Conservation (phyloP, 129 eudicot species). For the Arctium lappa region DNA sequence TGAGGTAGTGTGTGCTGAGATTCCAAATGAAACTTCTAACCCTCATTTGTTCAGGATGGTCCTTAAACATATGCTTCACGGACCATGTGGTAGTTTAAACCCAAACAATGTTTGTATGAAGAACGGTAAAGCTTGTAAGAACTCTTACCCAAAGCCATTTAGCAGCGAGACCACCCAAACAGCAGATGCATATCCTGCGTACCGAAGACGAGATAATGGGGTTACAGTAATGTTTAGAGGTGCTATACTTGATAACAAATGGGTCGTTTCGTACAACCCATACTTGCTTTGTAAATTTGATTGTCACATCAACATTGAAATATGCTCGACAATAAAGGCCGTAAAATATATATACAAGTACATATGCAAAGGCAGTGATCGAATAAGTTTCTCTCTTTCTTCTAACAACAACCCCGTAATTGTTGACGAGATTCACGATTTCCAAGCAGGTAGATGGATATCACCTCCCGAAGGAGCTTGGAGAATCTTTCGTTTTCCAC, state of each 20-base stretch:
- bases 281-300: background rate
- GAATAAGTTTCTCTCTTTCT: background rate
- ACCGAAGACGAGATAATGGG: constrained; percentile 4
- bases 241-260: constrained; percentile 13
- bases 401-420: background rate
- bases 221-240: background rate
- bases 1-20: background rate
- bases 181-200: constrained; percentile 19
- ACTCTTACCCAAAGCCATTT: constrained; percentile 7
- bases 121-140: background rate
- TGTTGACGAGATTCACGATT: background rate
- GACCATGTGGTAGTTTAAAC: constrained; percentile 30
- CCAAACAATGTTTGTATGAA: background rate
- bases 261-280: constrained; percentile 24
- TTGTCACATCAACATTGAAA: constrained; percentile 30
- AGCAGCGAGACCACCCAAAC: background rate
- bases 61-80: constrained; percentile 28
- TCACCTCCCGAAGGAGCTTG: background rate
- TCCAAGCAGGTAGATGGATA: background rate
- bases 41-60: constrained; percentile 9
- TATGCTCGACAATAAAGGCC: constrained; percentile 7
- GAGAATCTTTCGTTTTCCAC: background rate
- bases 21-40: background rate
- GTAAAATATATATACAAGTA: constrained; percentile 24
- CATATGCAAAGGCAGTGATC: constrained; percentile 19